Percentiles rank a stretch among this genome's conserved stretches.
Conservation (phyloP, 2,329 filamentous ascomycete species). For the Bipolaris sorokiniana region DNA sequence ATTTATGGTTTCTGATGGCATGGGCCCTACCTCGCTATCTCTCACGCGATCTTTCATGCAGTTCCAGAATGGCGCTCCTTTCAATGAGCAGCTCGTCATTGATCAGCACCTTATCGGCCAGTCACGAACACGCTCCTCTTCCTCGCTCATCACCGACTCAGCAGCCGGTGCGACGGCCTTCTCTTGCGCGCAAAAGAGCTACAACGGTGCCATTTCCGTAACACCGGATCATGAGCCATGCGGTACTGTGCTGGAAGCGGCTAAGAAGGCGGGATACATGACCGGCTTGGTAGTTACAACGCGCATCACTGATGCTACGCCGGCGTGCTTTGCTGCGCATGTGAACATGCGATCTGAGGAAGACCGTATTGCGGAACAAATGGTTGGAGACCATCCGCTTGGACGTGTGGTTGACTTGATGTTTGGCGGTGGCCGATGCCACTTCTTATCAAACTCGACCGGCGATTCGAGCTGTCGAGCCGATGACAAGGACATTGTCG, state of each 20-base stretch:
- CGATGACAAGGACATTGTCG: slow-evolving; percentile 77
- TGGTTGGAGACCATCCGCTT: slow-evolving; percentile 85
- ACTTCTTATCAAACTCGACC: slow-evolving; percentile 85
- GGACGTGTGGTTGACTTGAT: slow-evolving; percentile 90
- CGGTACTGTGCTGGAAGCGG: slow-evolving; percentile 91
- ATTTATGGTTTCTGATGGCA: slow-evolving; percentile 99
- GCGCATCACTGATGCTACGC: slow-evolving; percentile 92
- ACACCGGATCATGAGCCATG: slow-evolving; percentile 85
- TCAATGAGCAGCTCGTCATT: slow-evolving; percentile 75
- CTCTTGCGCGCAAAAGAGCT: slow-evolving; percentile 89
- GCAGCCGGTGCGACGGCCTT: slow-evolving; percentile 98
- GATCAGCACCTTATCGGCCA: slow-evolving; percentile 91
- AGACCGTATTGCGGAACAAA: slow-evolving; percentile 89
- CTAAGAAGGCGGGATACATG: slow-evolving; percentile 87
- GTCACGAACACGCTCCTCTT: slow-evolving; percentile 83
- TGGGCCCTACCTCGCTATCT: slow-evolving; percentile 91
- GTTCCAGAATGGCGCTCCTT: slow-evolving; percentile 72
- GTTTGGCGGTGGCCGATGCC: slow-evolving; percentile 89
- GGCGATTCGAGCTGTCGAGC: slow-evolving; percentile 75
- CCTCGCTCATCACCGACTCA: slow-evolving; percentile 88
- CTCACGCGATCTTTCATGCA: slow-evolving; percentile 88
- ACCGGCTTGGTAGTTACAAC: slow-evolving; percentile 96
- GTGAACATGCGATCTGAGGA: slow-evolving; percentile 80
- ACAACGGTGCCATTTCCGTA: slow-evolving; percentile 94
- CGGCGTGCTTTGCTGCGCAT: slow-evolving; percentile 91